Base-by-base conservation (phyloP, 169 alveolate species). In the Neospora caninum region DNA sequence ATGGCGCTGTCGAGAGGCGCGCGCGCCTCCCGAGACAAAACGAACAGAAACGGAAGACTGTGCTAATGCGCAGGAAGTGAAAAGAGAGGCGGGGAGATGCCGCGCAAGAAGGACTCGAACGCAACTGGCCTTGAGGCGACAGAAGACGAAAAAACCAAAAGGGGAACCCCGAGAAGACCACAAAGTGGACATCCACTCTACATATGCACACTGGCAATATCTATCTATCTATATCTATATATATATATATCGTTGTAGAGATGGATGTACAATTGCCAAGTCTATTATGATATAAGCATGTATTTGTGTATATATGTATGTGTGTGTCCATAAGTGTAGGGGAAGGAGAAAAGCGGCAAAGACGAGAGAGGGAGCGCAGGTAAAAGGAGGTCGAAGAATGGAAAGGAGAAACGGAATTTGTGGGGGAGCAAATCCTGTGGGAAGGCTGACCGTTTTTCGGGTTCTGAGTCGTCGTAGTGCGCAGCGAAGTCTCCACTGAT, bases 401-500 rank as follows among this genome's bases (percentile, higher is more conserved):
- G n/a, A n/a, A n/a, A n/a, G n/a, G n/a, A n/a, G n/a, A n/a, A n/a
- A n/a, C n/a, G n/a, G n/a, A n/a, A n/a, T n/a, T n/a, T n/a, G n/a
- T n/a, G n/a, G n/a, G n/a, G n/a, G n/a, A n/a, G n/a, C n/a, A n/a
- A n/a, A n/a, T n/a, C 22, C 13, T 13, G 13, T 49, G 22, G 58
- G 58, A 49, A 13, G 4, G 22, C 13, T 16, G 6, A 82, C 89
- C 89, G 58, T 18, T 41, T 41, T 22, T 42, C n/a, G 58, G 89
- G 39, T 13, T 82, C 69, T 6, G 64, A 82, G 89, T 82, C 64
- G 53, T 36, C 89, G 89, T 82, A 82, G 64, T 82, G 89, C 13
- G 89, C 89, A 18, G 89, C 89, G 89, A 82, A 41, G 64, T 82
- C 89, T 6, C 89, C 89, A 42, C 54, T 82, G 69, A 82, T 2